Conservation (phyloP, 2,329 filamentous ascomycete species). For the Pseudogymnoascus pannorum region DNA sequence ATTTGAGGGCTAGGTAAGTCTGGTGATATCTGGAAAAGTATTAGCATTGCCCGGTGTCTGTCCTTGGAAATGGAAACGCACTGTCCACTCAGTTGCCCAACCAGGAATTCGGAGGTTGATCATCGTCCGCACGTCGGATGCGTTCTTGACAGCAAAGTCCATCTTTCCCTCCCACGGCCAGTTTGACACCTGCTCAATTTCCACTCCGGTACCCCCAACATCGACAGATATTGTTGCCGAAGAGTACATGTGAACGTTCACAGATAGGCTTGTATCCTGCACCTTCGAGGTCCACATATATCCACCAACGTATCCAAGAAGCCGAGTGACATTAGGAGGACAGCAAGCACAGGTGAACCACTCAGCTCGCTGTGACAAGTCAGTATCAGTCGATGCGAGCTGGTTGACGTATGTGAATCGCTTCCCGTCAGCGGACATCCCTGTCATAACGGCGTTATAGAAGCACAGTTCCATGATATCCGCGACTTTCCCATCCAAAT, state of each 20-base stretch:
- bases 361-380: conserved; percentile 42
- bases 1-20: conserved; percentile 21
- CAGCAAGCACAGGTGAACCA: conserved; percentile 57
- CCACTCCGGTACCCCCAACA: conserved; percentile 29
- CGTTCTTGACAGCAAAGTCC: conserved; percentile 35
- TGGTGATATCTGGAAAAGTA: conserved; percentile 13
- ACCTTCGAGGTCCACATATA: conserved; percentile 43
- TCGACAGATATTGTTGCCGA: conserved; percentile 38
- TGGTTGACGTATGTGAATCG: conserved; percentile 57
- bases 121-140: conserved; percentile 29
- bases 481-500: conserved; percentile 45
- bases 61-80: conserved; percentile 14
- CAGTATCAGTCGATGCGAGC: conserved; percentile 44
- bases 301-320: conserved; percentile 49
- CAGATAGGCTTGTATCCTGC: conserved; percentile 18
- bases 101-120: conserved; percentile 46
- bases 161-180: conserved; percentile 52
- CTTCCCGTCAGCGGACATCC: conserved; percentile 48
- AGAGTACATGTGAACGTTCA: conserved; percentile 52
- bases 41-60: neutral
- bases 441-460: conserved; percentile 53
- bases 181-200: conserved; percentile 42
- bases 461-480: conserved; percentile 56
- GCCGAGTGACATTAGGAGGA: conserved; percentile 50
- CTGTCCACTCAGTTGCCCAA: conserved; percentile 38